Conservation (phyloP, 2,329 filamentous ascomycete genomes). For the Thyridium curvatum region DNA sequence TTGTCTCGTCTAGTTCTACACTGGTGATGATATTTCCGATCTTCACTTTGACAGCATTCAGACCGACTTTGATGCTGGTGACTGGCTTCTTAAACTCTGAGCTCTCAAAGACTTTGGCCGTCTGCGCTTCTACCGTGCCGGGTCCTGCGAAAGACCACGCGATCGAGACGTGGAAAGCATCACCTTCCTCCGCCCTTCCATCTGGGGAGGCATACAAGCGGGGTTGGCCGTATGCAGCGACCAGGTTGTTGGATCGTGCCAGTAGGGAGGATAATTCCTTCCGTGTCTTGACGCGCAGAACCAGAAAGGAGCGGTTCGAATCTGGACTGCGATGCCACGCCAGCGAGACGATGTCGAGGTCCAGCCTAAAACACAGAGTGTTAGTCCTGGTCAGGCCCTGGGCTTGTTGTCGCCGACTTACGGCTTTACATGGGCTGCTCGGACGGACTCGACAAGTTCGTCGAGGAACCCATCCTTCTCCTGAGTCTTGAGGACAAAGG, state of each 20-base stretch:
- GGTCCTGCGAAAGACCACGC: constrained; percentile 68
- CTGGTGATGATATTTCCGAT: constrained; percentile 64
- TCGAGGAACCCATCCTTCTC: constrained; percentile 64
- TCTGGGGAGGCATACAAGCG: constrained; percentile 54
- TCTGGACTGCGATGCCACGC: constrained; percentile 47
- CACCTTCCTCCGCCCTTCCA: constrained; percentile 8
- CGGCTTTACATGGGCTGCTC: no score
- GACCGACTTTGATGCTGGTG: constrained; percentile 38
- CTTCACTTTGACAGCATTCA: constrained; percentile 64
- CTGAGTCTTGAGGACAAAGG: constrained; percentile 67
- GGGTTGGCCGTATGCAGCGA: constrained; percentile 57
- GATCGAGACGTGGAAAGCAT: constrained; percentile 80
- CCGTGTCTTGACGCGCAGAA: constrained; percentile 53
- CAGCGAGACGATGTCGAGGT: constrained; percentile 29
- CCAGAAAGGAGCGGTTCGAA: constrained; percentile 75
- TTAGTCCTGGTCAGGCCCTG: no score
- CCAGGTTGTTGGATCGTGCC: constrained; percentile 57
- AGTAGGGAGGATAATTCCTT: constrained; percentile 58
- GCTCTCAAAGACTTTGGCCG: constrained; percentile 20
- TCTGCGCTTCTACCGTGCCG: constrained; percentile 30
- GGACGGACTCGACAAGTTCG: constrained; percentile 38
- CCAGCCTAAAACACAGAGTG: constrained; percentile 21
- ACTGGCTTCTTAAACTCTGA: constrained; percentile 19
- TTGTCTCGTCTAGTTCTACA: constrained; percentile 18
- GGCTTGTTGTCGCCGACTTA: no score